Evolutionary conservation across 2,329 filamentous ascomycete species (phyloP).

Genomic region (Mycosphaerella arachidis): DNA sequence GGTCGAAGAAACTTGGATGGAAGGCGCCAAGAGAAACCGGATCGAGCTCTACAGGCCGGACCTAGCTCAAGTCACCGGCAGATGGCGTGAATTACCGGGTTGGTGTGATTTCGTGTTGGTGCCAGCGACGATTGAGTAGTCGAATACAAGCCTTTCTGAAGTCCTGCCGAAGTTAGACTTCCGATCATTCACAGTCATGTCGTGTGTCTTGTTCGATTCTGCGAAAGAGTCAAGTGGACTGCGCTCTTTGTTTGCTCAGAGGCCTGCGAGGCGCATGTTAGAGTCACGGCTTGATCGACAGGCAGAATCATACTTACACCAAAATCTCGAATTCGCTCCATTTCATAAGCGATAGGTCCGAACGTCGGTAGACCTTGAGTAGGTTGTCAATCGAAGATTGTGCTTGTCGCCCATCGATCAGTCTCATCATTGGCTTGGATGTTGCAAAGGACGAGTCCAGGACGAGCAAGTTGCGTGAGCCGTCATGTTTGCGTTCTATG

Average conservation of each 20-base stretch:
- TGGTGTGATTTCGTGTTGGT: not conserved
- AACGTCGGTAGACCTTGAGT: conserved; percentile 70
- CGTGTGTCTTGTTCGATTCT: not conserved
- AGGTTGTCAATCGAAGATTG: conserved; percentile 43
- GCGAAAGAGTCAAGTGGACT: not conserved
- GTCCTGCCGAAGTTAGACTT: not conserved
- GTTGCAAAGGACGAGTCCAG: conserved; percentile 84
- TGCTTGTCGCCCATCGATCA: conserved; percentile 48
- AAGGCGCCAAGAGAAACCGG: conserved; percentile 2
- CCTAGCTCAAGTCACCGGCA: not conserved
- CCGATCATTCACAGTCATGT: not conserved
- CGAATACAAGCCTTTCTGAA: not conserved
- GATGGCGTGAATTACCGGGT: not conserved
- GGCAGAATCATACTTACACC: conserved; percentile 19
- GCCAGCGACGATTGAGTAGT: not conserved
- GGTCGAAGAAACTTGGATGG: conserved; percentile 1
- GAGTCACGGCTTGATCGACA: not conserved
- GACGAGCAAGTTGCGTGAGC: conserved; percentile 67
- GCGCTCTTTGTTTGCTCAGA: not conserved
- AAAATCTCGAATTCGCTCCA: conserved; percentile 69
- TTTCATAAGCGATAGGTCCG: conserved; percentile 60
- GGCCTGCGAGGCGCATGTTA: not conserved
- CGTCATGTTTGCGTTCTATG: conserved; percentile 64
- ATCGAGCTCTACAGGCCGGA: not conserved
- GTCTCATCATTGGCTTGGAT: conserved; percentile 56